Base-by-base conservation (phyloP, 208 protist genomes). In the Wallacemonas rigidus region DNA sequence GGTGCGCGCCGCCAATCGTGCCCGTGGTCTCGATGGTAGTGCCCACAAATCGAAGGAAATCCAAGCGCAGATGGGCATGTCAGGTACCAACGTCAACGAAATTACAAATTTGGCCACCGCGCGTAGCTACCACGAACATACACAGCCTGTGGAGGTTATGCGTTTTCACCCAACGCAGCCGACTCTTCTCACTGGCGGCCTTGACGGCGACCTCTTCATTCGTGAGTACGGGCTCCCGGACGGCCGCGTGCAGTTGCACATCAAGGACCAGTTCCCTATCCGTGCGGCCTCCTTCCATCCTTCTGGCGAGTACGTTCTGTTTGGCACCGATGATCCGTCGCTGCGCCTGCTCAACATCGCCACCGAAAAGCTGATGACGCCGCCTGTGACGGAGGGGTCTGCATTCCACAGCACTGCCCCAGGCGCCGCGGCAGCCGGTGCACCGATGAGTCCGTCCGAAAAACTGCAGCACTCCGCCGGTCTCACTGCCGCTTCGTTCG, bases 31-130 rank as follows among this genome's bases (percentile, higher is more conserved):
- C 1, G 79, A 88, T 57, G 82, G 74, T 35, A 88, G 79, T 45
- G 71, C 64, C 53, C 71, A 67, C 17, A 61, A 56, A 17, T 57
- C 56, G 12, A 55, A 35, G n/a, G 62, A 73, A 8, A 8, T 35
- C 3, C 60, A 65, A 65, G 41, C 11, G 11, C 60, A 65, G 60
- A 14, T 45, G 6, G 60, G 60, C 12, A 65, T 65, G 60, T 65
- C 60, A 4, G 60, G 60, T 12, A 65, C 60, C 17, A 93, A 92
- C 61, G 86, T 77, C 12, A 95, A 93, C 62, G 90, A 95, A 78
- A 87, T 95, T 68, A 93, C 88, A 12, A 87, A 95, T 58, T 70
- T 95, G 6, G 71, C 91, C 8, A 85, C 84, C 60, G 88, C 88
- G 41, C 79, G 91, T 4, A 83, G 86, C 9, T 90, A 89, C 65